Base-by-base conservation (phyloP, 2,329 filamentous ascomycete species). In the Blastomyces percursus region DNA sequence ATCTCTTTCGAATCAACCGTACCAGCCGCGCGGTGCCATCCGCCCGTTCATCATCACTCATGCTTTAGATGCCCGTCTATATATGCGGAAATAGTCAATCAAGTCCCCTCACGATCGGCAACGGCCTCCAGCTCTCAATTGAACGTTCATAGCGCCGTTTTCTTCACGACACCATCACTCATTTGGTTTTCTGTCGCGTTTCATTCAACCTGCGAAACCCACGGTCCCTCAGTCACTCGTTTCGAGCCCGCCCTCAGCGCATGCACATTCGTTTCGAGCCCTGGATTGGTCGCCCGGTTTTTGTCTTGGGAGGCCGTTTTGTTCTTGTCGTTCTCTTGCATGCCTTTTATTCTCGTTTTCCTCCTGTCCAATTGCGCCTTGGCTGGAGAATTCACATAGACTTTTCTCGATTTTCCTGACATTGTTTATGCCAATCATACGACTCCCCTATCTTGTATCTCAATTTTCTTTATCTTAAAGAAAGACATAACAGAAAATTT, bases 371-470 rank as follows among this genome's bases (percentile, higher is more conserved):
- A 32, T 40, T 30, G 24, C 56, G 40, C 56, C 56, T 24, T 46
- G n/a, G 24, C 40, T 46, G 54, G 54, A 40, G 54, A 56, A 38
- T 35, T 35, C 54, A 0, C 54, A 56, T 40, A 40, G 52, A 40
- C 51, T 40, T 35, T 21, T 40, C 19, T 24, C 54, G 19, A 35
- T 40, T 56, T 40, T 19, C 35, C 32, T 27, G 54, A 16, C 3
- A 12, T 24, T 21, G 9, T 55, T 40, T 48, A 61, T 59, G 48
- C 54, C 61, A 46, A 56, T 55, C 59, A 55, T 51, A 42, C 57
- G 38, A 38, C 24, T 50, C 40, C 8, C 2, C 46, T 21, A 46
- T 46, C 19, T 50, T 35, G 8, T n/a, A 21, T 21, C 24, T 50
- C 21, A 11, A 16, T 50, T 50, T 50, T 50, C 27, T 50, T 5